phyloP scores from a whole-genome alignment of 2,329 filamentous ascomycete genomes.

The Kalmusia sp. region DNA sequence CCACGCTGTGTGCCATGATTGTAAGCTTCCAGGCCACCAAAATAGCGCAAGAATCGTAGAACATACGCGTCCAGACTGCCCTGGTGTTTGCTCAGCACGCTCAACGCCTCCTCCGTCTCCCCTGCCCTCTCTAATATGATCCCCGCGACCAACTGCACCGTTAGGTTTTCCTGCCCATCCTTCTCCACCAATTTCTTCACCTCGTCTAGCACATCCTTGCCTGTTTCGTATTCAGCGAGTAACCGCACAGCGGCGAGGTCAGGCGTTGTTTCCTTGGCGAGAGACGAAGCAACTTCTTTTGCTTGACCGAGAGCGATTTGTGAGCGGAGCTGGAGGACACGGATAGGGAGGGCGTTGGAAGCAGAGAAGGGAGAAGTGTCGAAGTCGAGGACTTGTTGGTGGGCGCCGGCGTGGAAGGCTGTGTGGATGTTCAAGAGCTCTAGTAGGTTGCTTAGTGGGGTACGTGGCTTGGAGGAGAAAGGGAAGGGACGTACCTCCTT shows the following conservation, averaged over 20 bases:
- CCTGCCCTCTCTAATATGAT: conserved; percentile 81
- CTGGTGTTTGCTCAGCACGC: conserved; percentile 81
- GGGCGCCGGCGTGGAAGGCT: conserved; percentile 79
- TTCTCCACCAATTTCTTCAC: conserved; percentile 75
- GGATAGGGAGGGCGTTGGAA: conserved; percentile 78
- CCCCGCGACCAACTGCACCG: conserved; percentile 82
- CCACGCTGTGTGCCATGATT: conserved; percentile 64
- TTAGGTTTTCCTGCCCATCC: conserved; percentile 71
- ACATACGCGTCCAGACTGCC: conserved; percentile 77
- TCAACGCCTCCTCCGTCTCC: conserved; percentile 84
- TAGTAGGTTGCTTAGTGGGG: conserved; percentile 40
- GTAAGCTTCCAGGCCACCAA: background rate
- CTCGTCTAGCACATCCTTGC: conserved; percentile 55
- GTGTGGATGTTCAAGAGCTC: conserved; percentile 73
- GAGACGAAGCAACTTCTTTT: conserved; percentile 72
- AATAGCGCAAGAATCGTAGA: conserved; percentile 9
- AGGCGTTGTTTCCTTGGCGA: conserved; percentile 68
- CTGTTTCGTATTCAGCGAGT: conserved; percentile 69
- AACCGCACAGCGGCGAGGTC: conserved; percentile 80
- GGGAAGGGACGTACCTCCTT: conserved; percentile 59
- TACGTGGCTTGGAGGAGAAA: background rate
- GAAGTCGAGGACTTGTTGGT: conserved; percentile 84
- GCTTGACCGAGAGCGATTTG: conserved; percentile 83
- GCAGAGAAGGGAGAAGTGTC: conserved; percentile 79
- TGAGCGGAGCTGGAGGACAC: conserved; percentile 80